A percentile compares a stretch with the other conserved stretches of the same genome.
Evolutionary conservation across 495 filamentous ascomycete genomes (phyloP).

Genomic region (Neurospora sp.): DNA sequence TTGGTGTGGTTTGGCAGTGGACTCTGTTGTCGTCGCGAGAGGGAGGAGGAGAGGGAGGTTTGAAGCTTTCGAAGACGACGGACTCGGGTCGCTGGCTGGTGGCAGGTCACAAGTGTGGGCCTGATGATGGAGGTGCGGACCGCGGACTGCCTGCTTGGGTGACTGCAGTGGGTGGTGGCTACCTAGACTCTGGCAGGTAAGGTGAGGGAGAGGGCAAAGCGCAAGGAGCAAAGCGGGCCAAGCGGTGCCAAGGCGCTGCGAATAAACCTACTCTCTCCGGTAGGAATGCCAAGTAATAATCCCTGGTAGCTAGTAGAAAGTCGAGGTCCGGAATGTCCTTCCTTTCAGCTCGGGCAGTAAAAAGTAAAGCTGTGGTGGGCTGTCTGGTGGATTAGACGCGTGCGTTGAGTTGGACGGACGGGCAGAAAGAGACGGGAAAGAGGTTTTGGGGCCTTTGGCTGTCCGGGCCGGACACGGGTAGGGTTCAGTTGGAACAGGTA

Average conservation of each 20-base stretch:
- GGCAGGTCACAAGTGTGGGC: conserved; percentile 10
- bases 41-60: not conserved
- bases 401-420: not conserved
- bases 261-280: not conserved
- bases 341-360: not conserved
- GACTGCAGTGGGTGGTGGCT: not conserved
- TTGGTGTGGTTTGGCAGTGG: conserved; percentile 8
- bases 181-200: not conserved
- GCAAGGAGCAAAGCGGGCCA: not conserved
- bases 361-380: not conserved
- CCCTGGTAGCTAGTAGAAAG: not conserved
- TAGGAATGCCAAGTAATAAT: not conserved
- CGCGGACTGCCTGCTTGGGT: not conserved
- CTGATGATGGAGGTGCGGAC: not conserved
- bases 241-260: not conserved
- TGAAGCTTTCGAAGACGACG: conserved; percentile 12
- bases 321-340: not conserved
- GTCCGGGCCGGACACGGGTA: not conserved
- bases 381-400: not conserved
- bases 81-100: conserved; percentile 4
- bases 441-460: not conserved
- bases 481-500: not conserved
- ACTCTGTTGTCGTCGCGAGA: not conserved
- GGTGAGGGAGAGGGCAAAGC: not conserved
- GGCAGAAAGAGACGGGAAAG: not conserved